Percentiles rank a stretch among this genome's conserved stretches.
phyloP scores from a whole-genome alignment of 2,329 filamentous ascomycete species.

The Diaporthe sp. region DNA sequence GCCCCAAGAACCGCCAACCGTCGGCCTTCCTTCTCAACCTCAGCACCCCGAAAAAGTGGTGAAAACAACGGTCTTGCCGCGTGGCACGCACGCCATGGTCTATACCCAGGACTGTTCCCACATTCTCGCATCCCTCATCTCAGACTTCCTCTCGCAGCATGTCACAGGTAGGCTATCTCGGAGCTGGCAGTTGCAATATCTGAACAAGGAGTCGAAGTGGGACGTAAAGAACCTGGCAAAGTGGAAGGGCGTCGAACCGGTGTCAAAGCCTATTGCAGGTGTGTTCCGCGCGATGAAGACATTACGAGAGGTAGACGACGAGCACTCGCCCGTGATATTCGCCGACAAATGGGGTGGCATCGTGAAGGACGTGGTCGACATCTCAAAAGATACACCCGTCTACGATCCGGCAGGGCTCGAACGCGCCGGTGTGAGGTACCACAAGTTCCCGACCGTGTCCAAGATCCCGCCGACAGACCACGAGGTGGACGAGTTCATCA shows the following conservation, averaged over 20 bases:
- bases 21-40: slow-evolving; percentile 61
- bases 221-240: slow-evolving; percentile 96
- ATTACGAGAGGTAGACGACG: slow-evolving; percentile 86
- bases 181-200: slow-evolving; percentile 91
- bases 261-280: slow-evolving; percentile 82
- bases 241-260: slow-evolving; percentile 84
- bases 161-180: slow-evolving; percentile 84
- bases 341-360: slow-evolving; percentile 74
- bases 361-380: slow-evolving; percentile 86
- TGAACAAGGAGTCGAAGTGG: slow-evolving; percentile 92
- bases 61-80: slow-evolving; percentile 77
- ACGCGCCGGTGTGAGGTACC: slow-evolving; percentile 75
- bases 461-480: slow-evolving; percentile 81
- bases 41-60: slow-evolving; percentile 67
- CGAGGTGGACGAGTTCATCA: slow-evolving; percentile 68
- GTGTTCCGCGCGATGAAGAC: slow-evolving; percentile 95
- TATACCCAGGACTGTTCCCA: slow-evolving; percentile 83
- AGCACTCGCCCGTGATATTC: slow-evolving; percentile 82
- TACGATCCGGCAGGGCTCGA: slow-evolving; percentile 84
- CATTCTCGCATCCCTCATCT: slow-evolving; percentile 83
- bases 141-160: slow-evolving; percentile 81
- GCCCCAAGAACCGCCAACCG: slow-evolving; percentile 54
- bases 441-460: slow-evolving; percentile 92
- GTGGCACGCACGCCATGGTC: slow-evolving; percentile 85
- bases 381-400: slow-evolving; percentile 89